Base-by-base conservation (phyloP, 345 rosid genomes). In the Psidium guajava region DNA sequence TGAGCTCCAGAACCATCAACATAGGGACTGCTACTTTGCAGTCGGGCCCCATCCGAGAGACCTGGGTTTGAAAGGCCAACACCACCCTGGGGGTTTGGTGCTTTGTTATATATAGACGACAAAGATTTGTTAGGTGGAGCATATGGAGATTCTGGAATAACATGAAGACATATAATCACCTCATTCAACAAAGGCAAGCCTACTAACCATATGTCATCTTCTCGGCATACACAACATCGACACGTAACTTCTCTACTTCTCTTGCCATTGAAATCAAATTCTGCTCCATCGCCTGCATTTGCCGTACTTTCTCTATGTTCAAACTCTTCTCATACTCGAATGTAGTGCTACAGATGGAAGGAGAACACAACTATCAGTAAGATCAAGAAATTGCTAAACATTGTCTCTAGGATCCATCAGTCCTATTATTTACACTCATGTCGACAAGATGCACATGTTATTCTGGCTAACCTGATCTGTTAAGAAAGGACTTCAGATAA, bases 311-410 rank as follows among this genome's bases (percentile, higher is more conserved):
- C 85, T 90, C 95, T 61, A 94, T 86, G 89, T 96, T 96, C 80
- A 75, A 87, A 86, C 92, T 90, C 91, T 95, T 95, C 89, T 94
- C 98, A 54, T 75, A 86, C 86, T 91, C 94, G 85, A 95, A 96
- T 11, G 87, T 89, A 86, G 87, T 88, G 85, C 99, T 94, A 50
- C 85, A 56, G 36, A 80, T 51, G 40, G 54, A 50, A 14, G 25
- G 20, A 18, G 52, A 69, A 44, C 14, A 54, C 69, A 81, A 44
- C 6, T n/a, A n/a, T 25, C 82, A 55, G 77, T 3, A 50, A 47
- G 25, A 44, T 73, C 55, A 51, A 18, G 77, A 64, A 69, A 69
- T 69, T 36, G 16, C 25, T 18, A 69, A 18, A 32, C 36, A 3
- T 36, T 36, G 25, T 69, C 21, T 81, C 83, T 81, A 81, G 32